phyloP scores from a whole-genome alignment of 495 filamentous ascomycete species.

The Corynascus novoguineensis region DNA sequence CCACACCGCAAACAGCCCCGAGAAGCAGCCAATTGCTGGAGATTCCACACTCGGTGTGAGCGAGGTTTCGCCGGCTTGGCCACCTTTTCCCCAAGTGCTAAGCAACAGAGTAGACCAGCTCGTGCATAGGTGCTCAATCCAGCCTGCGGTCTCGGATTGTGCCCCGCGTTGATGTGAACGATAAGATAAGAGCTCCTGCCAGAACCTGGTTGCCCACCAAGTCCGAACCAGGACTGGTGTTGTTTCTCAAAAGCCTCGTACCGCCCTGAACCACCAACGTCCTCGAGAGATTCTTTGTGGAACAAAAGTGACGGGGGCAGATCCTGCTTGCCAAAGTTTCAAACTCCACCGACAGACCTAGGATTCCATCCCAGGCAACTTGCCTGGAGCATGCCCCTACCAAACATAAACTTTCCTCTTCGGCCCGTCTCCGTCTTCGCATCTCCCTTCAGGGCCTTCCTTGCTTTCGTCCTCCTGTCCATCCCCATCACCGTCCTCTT shows the following conservation, averaged over 20 bases:
- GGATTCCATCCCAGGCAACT: conserved; percentile 19
- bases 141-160: conserved; percentile 5
- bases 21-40: background rate
- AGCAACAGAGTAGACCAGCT: background rate
- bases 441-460: conserved; percentile 23
- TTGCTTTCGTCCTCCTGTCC: conserved; percentile 21
- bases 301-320: background rate
- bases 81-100: background rate
- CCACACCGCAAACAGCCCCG: background rate
- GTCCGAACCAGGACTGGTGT: background rate
- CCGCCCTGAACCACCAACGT: background rate
- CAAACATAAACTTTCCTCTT: conserved; percentile 14
- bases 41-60: background rate
- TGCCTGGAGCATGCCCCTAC: conserved; percentile 25
- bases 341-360: background rate
- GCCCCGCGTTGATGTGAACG: conserved; percentile 23
- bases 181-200: conserved; percentile 34
- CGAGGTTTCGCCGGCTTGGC: background rate
- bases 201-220: background rate
- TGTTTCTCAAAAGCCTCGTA: conserved; percentile 9
- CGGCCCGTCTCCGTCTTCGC: conserved; percentile 24
- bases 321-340: background rate
- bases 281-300: background rate
- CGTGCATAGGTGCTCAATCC: background rate
- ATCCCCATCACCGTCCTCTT: conserved; percentile 21